These are phyloP conservation scores for Pseudotulostoma volvatum DNA, from an alignment of 495 filamentous ascomycete genomes.

Conservation along the genomic window DNA sequence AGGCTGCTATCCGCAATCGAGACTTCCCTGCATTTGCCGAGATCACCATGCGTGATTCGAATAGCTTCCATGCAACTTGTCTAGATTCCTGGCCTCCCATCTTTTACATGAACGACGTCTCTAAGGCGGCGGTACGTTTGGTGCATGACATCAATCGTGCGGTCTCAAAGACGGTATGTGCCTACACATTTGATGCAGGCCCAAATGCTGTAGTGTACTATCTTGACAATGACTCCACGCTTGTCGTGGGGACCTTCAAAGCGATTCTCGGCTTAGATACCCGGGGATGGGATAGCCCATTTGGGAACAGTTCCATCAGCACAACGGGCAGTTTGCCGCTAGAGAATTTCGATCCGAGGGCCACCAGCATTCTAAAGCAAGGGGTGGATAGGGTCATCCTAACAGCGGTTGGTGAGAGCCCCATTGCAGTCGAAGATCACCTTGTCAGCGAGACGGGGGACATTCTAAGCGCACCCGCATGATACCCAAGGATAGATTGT, in stretches of 20 bases:
- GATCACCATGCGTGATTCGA: conserved; percentile 90
- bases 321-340: conserved; percentile 29
- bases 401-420: conserved; percentile 85
- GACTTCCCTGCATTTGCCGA: conserved; percentile 81
- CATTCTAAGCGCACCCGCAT: conserved; percentile 17
- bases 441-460: conserved; percentile 58
- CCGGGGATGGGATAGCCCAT: conserved; percentile 45
- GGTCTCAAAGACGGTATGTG: conserved; percentile 57
- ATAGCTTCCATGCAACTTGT: conserved; percentile 90
- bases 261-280: conserved; percentile 30
- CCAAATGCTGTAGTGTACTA: conserved; percentile 96
- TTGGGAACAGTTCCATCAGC: conserved; percentile 31
- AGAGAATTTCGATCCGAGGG: conserved; percentile 35
- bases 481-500: no score
- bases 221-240: conserved; percentile 52
- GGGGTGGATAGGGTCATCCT: conserved; percentile 79
- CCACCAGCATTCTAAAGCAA: conserved; percentile 45
- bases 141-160: conserved; percentile 76
- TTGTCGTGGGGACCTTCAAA: conserved; percentile 56
- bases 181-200: conserved; percentile 96
- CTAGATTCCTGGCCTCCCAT: conserved; percentile 92
- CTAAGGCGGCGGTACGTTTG: conserved; percentile 62
- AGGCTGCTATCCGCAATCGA: conserved; percentile 52
- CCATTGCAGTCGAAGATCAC: conserved; percentile 57
- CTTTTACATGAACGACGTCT: conserved; percentile 94